Evolutionary conservation across 208 protist genomes (phyloP).

Genomic region (Crithidia mellificae): DNA sequence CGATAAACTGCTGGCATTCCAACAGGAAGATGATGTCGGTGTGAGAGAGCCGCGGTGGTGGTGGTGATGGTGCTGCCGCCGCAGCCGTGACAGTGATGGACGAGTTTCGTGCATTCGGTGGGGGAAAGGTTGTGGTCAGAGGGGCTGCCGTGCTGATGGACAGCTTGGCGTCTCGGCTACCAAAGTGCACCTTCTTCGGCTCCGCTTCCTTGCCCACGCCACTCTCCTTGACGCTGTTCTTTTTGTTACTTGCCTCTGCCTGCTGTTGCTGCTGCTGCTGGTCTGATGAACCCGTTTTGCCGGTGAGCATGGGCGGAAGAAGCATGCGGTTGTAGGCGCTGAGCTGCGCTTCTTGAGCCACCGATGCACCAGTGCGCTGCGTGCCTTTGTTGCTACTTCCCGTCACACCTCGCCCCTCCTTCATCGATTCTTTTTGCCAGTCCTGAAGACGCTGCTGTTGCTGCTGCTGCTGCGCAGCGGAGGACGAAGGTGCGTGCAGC

Average conservation of each 20-base stretch:
- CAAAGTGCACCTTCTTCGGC: background rate
- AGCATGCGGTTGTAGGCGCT: slow-evolving; percentile 34
- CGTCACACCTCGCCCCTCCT: background rate
- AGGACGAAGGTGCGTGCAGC: slow-evolving; percentile 16
- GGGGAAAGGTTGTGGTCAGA: background rate
- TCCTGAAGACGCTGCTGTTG: background rate
- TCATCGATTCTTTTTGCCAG: background rate
- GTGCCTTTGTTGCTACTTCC: background rate
- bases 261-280: slow-evolving; percentile 12
- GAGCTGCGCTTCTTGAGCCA: background rate
- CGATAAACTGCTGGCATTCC: slow-evolving; percentile 46
- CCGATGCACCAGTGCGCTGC: background rate
- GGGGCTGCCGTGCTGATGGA: background rate
- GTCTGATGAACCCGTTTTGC: slow-evolving; percentile 5
- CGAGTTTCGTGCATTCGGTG: background rate
- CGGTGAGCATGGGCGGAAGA: slow-evolving; percentile 22
- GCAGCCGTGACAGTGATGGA: background rate
- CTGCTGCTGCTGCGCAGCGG: background rate
- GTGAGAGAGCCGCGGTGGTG: slow-evolving; percentile 37
- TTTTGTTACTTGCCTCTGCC: background rate
- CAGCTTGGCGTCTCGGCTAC: background rate
- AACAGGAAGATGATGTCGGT: slow-evolving; percentile 45
- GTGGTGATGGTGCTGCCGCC: background rate
- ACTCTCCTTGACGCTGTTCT: slow-evolving; percentile 3
- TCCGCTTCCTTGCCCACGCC: background rate